These are phyloP conservation scores for Cardamine resedifolia DNA, from an alignment of 345 rosid species.

Conservation along the genomic window DNA sequence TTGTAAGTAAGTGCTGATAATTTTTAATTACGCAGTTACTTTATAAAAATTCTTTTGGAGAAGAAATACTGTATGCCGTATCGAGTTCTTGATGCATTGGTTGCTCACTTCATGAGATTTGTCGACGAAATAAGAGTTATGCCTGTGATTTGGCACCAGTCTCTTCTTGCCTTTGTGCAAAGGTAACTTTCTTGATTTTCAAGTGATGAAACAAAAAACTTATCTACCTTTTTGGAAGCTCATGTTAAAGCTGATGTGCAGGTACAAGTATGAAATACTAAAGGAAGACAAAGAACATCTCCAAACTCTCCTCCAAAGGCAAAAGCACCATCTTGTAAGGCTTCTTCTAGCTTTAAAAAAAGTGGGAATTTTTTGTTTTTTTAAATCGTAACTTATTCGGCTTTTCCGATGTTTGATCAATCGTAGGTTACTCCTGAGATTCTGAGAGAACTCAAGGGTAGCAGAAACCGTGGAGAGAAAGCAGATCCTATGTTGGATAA, in stretches of 20 bases:
- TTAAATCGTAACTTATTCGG: not conserved
- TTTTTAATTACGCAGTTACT: slow-evolving; percentile 60
- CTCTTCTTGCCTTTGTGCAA: slow-evolving; percentile 88
- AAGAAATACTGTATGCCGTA: slow-evolving; percentile 91
- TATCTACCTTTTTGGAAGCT: not conserved
- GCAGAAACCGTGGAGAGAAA: slow-evolving; percentile 88
- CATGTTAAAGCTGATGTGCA: slow-evolving; percentile 29
- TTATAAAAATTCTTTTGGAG: slow-evolving; percentile 84
- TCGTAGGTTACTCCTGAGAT: slow-evolving; percentile 84
- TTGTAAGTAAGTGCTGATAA: not conserved
- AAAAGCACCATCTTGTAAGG: slow-evolving; percentile 78
- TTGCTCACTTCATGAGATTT: slow-evolving; percentile 84
- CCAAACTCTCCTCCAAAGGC: slow-evolving; percentile 55
- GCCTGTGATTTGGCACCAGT: slow-evolving; percentile 99
- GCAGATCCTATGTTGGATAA: slow-evolving; percentile 62
- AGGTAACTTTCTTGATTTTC: slow-evolving; percentile 46
- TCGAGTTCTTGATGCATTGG: slow-evolving; percentile 77
- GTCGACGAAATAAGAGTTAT: slow-evolving; percentile 67
- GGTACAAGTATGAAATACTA: slow-evolving; percentile 81
- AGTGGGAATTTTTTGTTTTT: not conserved
- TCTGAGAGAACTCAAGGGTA: slow-evolving; percentile 65
- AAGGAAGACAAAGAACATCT: slow-evolving; percentile 86
- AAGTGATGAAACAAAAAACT: not conserved
- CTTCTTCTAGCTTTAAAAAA: not conserved
- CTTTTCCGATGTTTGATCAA: not conserved